Base-by-base conservation (phyloP, 176 grass and related monocot genomes). In the Avena eriantha region DNA sequence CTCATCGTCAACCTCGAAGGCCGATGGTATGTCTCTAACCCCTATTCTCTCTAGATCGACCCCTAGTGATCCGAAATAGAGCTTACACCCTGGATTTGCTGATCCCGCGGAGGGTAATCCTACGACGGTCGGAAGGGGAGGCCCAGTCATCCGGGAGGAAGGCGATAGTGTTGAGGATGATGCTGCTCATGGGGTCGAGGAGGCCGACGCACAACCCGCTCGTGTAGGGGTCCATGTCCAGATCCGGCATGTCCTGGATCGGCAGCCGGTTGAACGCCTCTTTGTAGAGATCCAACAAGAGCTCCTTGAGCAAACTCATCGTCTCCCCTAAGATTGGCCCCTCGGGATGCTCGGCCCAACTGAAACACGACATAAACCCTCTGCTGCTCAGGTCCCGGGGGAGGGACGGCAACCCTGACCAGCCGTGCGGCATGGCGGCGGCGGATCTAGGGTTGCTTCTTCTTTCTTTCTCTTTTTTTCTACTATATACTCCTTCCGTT, bases 391-490 rank as follows among this genome's bases (percentile, higher is more conserved):
- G 56, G 56, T 58, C 56, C 19, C 56, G 2, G 19, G 56, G 56
- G 22, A 58, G 21, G 56, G 56, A n/a, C 56, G 56, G 56, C 19
- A 21, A 21, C 8, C 8, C 19, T 22, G 19, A 8, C 0, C 56
- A 18, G 19, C 8, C 56, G 56, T 22, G 19, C 56, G 7, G 2
- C 56, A 58, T 58, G 56, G 56, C 21, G 19, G 19, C 2, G 19
- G 2, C 7, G 19, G 55, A 18, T 57, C 17, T n/a, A 57, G 55
- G 6, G 18, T 1, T 21, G 7, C 17, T 10, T 12, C 9, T 10
- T 14, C 43, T 46, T 46, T 46, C 5, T 17, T 93, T 34, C 86
- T 54, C 67, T 87, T 94, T 48, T 69, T 92, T 69, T 81, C 36
- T 4, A 4, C 4, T 39, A n/a, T n/a, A n/a, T n/a, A n/a, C n/a